Base-by-base conservation (phyloP, 148 eudicot species). In the Vaccinium macrocarpon region DNA sequence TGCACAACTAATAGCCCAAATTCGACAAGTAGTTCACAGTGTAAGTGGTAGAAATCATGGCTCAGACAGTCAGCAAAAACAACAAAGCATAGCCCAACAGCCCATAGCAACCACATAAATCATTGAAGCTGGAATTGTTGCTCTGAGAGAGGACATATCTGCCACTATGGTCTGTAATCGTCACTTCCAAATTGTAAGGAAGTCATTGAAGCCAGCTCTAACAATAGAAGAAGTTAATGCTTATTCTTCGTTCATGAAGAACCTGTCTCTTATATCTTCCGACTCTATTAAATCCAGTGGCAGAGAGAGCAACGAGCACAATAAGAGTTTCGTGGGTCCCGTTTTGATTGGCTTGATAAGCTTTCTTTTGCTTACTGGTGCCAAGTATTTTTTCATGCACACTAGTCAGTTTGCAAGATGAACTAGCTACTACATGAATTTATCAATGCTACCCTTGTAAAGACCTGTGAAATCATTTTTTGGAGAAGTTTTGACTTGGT, bases 121-220 rank as follows among this genome's bases (percentile, higher is more conserved):
- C n/a, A n/a, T n/a, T n/a, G 97, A 95, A 92, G 98, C 98, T 57
- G 98, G 94, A 79, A 92, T 92, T 16, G 93, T 93, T 25, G 96
- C 99, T 78, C 87, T 95, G n/a, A 89, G 99, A 76, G 99, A 97
- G 85, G 93, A 95, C 90, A 94, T 92, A 84, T 89, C 91, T n/a
- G 98, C 98, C 75, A 87, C 90, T 73, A 76, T 86, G 49, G 96
- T 97, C 29, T 86, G 88, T 78, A 84, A 90, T 84, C 88, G 87
- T 27, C 99, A 97, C 86, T 93, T 96, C 76, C 90, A 89, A 90
- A 85, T 88, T 0, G 95, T 90, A 50, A 84, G 80, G 83, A 89
- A 81, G 66, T 91, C 96, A 2, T 70, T 94, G 46, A 94, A 92
- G 77, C 96, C 95, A 49, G 90, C 91, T 56, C 88, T 94, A 27